These are phyloP conservation scores for Cyclotella distinguenda DNA, from an alignment of 108 stramenopile genomes.

Conservation along the genomic window DNA sequence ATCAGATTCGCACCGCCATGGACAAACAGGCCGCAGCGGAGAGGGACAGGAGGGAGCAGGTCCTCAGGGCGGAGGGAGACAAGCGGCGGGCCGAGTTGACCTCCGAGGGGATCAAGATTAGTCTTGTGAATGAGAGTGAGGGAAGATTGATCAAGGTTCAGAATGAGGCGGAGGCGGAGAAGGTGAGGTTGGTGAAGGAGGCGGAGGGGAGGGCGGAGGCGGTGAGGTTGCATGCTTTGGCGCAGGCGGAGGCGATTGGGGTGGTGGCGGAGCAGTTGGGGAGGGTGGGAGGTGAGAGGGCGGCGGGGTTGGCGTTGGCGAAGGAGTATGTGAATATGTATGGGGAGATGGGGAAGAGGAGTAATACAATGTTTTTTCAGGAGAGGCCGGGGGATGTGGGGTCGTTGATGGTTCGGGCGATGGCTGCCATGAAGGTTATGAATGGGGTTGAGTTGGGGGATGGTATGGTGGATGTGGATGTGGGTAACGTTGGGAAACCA, in stretches of 20 bases:
- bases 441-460: conserved; percentile 17
- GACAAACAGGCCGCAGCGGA: conserved; percentile 99
- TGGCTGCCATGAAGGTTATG: conserved; percentile 64
- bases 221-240: conserved; percentile 76
- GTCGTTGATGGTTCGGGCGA: conserved; percentile 82
- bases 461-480: background rate
- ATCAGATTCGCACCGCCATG: conserved; percentile 95
- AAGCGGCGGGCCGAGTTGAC: conserved; percentile 89
- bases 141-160: conserved; percentile 87
- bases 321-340: conserved; percentile 95
- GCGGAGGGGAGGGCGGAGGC: conserved; percentile 93
- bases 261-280: conserved; percentile 65
- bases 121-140: conserved; percentile 96
- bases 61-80: conserved; percentile 93
- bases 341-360: conserved; percentile 93
- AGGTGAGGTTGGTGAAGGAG: conserved; percentile 77
- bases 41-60: conserved; percentile 91
- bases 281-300: conserved; percentile 77
- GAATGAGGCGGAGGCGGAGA: conserved; percentile 93
- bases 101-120: conserved; percentile 94
- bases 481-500: background rate
- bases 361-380: conserved; percentile 97
- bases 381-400: conserved; percentile 91
- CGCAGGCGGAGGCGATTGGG: conserved; percentile 87
- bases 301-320: conserved; percentile 90